Evolutionary conservation across 192 early-diverging fungal genomes (phyloP).

Genomic region (Oehlia diaphana): DNA sequence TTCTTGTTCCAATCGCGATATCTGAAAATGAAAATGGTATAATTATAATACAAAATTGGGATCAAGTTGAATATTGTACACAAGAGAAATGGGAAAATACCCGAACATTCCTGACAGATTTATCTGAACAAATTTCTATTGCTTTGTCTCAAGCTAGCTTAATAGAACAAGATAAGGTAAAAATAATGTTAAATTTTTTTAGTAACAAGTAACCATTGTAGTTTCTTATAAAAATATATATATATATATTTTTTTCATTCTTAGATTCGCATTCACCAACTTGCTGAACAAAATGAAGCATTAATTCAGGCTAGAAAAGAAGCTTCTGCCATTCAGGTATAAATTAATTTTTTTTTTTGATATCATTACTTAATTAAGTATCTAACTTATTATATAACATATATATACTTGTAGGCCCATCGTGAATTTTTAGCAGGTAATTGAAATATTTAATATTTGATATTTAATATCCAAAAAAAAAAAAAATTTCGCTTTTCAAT

Average conservation of each 20-base stretch:
- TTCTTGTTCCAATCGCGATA: constrained; percentile 11
- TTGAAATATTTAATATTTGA: background rate
- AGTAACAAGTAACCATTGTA: no score
- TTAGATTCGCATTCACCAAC: constrained; percentile 9
- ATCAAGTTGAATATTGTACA: background rate
- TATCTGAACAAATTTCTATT: constrained; percentile 23
- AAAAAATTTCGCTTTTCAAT: background rate
- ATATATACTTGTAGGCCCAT: background rate
- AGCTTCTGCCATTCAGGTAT: constrained; percentile 23
- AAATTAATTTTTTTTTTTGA: background rate
- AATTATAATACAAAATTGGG: background rate
- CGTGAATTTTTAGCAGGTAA: constrained; percentile 23
- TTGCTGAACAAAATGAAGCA: constrained; percentile 20
- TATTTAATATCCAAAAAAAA: background rate
- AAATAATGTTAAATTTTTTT: background rate
- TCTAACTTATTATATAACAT: no score
- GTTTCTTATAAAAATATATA: background rate
- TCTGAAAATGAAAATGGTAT: constrained; percentile 12
- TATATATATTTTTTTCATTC: no score
- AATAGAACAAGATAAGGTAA: constrained; percentile 21
- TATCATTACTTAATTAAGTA: no score
- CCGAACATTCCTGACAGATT: background rate
- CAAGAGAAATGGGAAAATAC: constrained; percentile 15
- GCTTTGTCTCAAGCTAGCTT: constrained; percentile 12
- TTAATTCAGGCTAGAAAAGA: constrained; percentile 17